A percentile compares a stretch with the other conserved stretches of the same genome.
These are phyloP conservation scores for Acmispon strigosus DNA, from an alignment of 306 rosid genomes.

Conservation along the genomic window DNA sequence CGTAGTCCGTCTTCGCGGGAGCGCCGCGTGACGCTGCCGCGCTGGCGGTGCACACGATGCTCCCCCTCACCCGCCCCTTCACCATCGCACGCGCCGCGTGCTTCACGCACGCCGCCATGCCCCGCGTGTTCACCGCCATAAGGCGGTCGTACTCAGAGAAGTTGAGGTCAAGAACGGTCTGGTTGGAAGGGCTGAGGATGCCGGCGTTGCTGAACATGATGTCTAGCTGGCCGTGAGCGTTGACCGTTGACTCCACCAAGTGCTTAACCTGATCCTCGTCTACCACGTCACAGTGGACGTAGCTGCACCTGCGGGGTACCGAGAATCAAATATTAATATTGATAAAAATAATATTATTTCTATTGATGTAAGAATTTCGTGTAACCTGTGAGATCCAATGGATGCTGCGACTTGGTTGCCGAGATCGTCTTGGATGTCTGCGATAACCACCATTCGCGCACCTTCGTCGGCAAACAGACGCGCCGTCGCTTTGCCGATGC, in stretches of 20 bases:
- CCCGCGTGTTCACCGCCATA: slow-evolving; percentile 31
- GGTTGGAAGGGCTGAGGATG: not conserved
- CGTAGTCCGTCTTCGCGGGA: not conserved
- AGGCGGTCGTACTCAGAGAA: slow-evolving; percentile 28
- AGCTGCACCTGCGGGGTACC: slow-evolving; percentile 32
- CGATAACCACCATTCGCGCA: too few species aligned
- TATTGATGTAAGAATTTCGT: too few species aligned
- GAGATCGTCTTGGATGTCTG: too few species aligned
- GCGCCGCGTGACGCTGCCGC: not conserved
- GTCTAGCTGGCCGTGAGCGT: slow-evolving; percentile 31
- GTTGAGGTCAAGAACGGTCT: slow-evolving; percentile 38
- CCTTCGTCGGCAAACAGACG: too few species aligned
- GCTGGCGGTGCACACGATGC: slow-evolving; percentile 54
- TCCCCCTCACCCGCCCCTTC: slow-evolving; percentile 37
- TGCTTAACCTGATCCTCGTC: slow-evolving; percentile 42
- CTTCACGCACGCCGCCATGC: slow-evolving; percentile 46
- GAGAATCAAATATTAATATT: too few species aligned
- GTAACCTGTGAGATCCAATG: too few species aligned
- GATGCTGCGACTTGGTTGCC: too few species aligned
- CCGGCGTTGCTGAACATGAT: slow-evolving; percentile 64
- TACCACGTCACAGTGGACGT: slow-evolving; percentile 47
- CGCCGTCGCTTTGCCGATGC: too few species aligned
- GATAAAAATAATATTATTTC: too few species aligned
- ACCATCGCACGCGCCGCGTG: slow-evolving; percentile 54
- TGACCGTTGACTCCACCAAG: slow-evolving; percentile 29